Conservation (phyloP, 208 protist genomes). For the Tetramitus jugosus region DNA sequence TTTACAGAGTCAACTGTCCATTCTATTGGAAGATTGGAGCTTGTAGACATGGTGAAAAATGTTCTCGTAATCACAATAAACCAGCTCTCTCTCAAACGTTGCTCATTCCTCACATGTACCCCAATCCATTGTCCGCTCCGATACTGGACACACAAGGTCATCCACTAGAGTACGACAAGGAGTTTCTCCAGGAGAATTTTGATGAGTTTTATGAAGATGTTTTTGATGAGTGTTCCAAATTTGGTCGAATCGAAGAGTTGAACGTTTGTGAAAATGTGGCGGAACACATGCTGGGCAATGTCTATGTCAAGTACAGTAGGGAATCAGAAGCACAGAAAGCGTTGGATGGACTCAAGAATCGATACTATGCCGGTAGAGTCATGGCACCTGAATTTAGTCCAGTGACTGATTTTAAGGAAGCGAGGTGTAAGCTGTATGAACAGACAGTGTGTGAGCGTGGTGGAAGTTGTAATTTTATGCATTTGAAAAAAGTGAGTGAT, state of each 20-base stretch:
- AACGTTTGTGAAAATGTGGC: constrained; percentile 88
- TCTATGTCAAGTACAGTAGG: constrained; percentile 89
- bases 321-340: constrained; percentile 69
- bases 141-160: constrained; percentile 2
- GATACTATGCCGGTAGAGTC: constrained; percentile 71
- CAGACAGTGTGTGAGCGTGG: constrained; percentile 77
- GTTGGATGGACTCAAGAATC: constrained; percentile 61
- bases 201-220: constrained; percentile 94
- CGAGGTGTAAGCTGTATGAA: constrained; percentile 90
- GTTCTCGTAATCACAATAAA: constrained; percentile 82
- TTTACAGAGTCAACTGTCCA: constrained; percentile 50
- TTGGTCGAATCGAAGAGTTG: constrained; percentile 83
- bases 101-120: constrained; percentile 90
- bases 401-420: constrained; percentile 93
- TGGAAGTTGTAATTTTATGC: constrained; percentile 95
- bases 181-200: constrained; percentile 81
- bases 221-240: constrained; percentile 68
- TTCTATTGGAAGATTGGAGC: constrained; percentile 97
- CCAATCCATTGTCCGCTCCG: constrained; percentile 60
- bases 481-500: constrained; percentile 82
- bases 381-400: constrained; percentile 88
- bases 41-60: constrained; percentile 92
- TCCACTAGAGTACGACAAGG: constrained; percentile 57
- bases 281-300: constrained; percentile 93
- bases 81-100: constrained; percentile 84